Conservation (phyloP, 768 basidiomycete species). For the Boletus rubroflammeus region DNA sequence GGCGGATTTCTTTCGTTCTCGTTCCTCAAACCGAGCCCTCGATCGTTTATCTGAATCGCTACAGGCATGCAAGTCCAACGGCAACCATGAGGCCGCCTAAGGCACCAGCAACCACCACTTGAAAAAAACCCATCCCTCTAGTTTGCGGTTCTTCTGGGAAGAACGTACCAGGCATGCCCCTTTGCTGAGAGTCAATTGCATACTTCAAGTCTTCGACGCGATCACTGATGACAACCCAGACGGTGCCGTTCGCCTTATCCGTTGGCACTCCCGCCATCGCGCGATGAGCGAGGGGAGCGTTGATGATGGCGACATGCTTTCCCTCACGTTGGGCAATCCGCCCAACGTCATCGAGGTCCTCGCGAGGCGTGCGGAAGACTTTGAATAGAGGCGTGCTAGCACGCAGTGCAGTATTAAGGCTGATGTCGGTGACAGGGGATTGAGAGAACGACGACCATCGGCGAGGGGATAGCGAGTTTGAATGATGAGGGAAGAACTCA, state of each 20-base stretch:
- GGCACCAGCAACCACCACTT: conserved; percentile 31
- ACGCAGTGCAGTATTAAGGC: conserved; percentile 24
- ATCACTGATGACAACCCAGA: conserved; percentile 33
- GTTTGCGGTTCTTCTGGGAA: conserved; percentile 17
- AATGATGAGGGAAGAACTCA: conserved; percentile 13
- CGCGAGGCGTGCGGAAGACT: conserved; percentile 30
- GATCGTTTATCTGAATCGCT: conserved; percentile 23
- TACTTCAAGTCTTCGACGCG: conserved; percentile 32
- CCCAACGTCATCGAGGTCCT: conserved; percentile 24
- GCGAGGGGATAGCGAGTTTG: conserved; percentile 23
- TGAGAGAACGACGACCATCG: conserved; percentile 28
- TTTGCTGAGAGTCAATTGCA: conserved; percentile 31
- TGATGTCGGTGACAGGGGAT: conserved; percentile 22
- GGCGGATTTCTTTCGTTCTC: neutral
- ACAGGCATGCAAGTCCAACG: conserved; percentile 31
- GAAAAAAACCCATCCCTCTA: conserved; percentile 28
- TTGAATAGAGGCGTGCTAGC: conserved; percentile 34
- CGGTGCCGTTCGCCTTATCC: conserved; percentile 18
- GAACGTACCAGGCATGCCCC: conserved; percentile 31
- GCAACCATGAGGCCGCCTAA: conserved; percentile 31
- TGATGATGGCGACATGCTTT: conserved; percentile 30
- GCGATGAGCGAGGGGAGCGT: conserved; percentile 25
- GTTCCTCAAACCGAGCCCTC: neutral
- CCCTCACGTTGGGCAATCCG: conserved; percentile 30
- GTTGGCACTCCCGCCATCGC: conserved; percentile 17